Base-by-base conservation (phyloP, 352 stramenopile species). In the Pythium vanterpoolii region DNA sequence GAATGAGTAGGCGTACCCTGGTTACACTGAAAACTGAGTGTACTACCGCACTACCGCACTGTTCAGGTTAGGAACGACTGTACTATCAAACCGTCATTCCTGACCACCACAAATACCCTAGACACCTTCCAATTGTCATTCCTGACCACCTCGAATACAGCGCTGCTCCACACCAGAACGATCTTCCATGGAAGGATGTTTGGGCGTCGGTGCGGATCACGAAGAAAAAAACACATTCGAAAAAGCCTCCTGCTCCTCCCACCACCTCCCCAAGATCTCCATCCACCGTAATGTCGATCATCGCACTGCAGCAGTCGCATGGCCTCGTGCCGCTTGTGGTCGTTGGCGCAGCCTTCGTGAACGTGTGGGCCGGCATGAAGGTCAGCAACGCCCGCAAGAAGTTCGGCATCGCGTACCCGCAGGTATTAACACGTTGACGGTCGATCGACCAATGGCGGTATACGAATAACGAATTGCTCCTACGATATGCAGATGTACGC, bases 401-500 rank as follows among this genome's bases (percentile, higher is more conserved):
- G 28, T 90, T 77, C 68, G 71, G 73, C 46, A 64, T 92, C 51
- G 53, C 59, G 42, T 87, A 85, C 48, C 79, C 81, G 8, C 52
- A 68, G 60, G 60, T 68, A 26, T n/a, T n/a, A n/a, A n/a, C n/a
- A n/a, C n/a, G n/a, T n/a, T n/a, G n/a, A n/a, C n/a, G n/a, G n/a
- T n/a, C n/a, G n/a, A n/a, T n/a, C n/a, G n/a, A n/a, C n/a, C n/a
- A n/a, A n/a, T n/a, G n/a, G n/a, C n/a, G n/a, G n/a, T n/a, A n/a
- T n/a, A n/a, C n/a, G n/a, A 19, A 3, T n/a, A 42, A 8, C 11
- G 34, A 42, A n/a, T n/a, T n/a, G n/a, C n/a, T n/a, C n/a, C 14
- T 42, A 1, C 14, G 24, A 24, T 14, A 6, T 9, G 13, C 64
- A 92, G 73, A 88, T 96, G 70, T 96, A 96, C 67, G 87, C 87